These are phyloP conservation scores for Scleroderma citrinum DNA, from an alignment of 768 basidiomycete species.

Conservation along the genomic window DNA sequence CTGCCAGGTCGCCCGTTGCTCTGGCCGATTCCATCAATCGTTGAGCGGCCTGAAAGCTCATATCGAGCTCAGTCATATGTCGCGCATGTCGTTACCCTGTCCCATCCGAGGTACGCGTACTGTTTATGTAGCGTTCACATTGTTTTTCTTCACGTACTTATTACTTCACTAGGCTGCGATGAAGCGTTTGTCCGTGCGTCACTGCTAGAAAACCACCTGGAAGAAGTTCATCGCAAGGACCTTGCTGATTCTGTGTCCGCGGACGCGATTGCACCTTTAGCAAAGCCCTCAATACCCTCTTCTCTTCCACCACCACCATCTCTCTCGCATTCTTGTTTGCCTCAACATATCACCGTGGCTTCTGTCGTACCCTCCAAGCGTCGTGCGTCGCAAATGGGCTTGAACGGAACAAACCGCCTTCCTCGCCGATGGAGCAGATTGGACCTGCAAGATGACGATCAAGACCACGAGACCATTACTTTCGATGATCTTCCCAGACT, in stretches of 20 bases:
- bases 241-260: slow-evolving; percentile 6
- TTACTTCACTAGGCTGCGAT: slow-evolving; percentile 14
- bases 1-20: slow-evolving; percentile 21
- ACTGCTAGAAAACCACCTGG: slow-evolving; percentile 21
- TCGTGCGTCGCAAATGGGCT: slow-evolving; percentile 7
- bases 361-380: slow-evolving; percentile 10
- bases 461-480: slow-evolving; percentile 7
- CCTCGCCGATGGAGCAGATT: slow-evolving; percentile 30
- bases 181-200: slow-evolving; percentile 19
- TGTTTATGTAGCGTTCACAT: neutral
- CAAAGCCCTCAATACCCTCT: slow-evolving; percentile 14
- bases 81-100: slow-evolving; percentile 22
- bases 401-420: slow-evolving; percentile 8
- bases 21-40: slow-evolving; percentile 22
- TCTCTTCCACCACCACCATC: slow-evolving; percentile 13
- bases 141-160: slow-evolving; percentile 4
- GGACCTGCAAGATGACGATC: slow-evolving; percentile 18
- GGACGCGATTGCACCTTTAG: slow-evolving; percentile 14
- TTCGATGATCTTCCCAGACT: slow-evolving; percentile 20
- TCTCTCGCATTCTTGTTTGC: slow-evolving; percentile 4
- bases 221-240: slow-evolving; percentile 16
- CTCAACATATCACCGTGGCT: neutral
- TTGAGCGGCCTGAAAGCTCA: slow-evolving; percentile 16
- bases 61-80: slow-evolving; percentile 27
- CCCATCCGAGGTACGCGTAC: slow-evolving; percentile 19